Conservation (phyloP, 2,329 filamentous ascomycete species). For the Zymoseptoria ardabiliae region DNA sequence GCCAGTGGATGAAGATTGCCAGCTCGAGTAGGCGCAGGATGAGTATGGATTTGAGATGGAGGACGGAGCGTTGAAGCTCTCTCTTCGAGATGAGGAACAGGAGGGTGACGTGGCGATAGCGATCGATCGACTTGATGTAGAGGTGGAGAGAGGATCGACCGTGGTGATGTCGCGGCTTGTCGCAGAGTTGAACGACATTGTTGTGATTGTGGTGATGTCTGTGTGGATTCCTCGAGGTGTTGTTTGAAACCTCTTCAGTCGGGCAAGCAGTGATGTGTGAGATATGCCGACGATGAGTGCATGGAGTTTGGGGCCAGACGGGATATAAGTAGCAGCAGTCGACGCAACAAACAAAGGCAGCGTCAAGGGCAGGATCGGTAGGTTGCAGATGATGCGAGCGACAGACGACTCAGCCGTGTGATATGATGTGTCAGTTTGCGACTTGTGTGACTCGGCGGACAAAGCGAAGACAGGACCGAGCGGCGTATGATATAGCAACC, state of each 20-base stretch:
- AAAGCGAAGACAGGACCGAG: background rate
- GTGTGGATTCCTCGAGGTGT: background rate
- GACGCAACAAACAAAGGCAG: slow-evolving; percentile 6
- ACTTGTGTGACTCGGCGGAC: background rate
- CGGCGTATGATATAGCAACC: background rate
- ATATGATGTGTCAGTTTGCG: slow-evolving; percentile 9
- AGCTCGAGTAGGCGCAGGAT: slow-evolving; percentile 15
- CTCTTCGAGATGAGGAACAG: slow-evolving; percentile 8
- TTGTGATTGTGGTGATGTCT: background rate
- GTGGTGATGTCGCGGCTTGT: slow-evolving; percentile 4
- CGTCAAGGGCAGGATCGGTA: background rate
- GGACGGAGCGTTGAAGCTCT: slow-evolving; percentile 10
- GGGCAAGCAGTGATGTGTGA: background rate
- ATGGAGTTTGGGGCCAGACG: background rate
- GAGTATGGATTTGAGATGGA: slow-evolving; percentile 14
- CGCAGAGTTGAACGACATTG: slow-evolving; percentile 6
- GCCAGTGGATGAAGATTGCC: slow-evolving; percentile 9
- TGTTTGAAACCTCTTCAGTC: background rate
- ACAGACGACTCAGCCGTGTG: slow-evolving; percentile 7
- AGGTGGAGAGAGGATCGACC: slow-evolving; percentile 2
- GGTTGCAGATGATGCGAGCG: slow-evolving; percentile 2
- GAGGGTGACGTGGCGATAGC: slow-evolving; percentile 8
- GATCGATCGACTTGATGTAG: slow-evolving; percentile 10
- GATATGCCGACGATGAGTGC: background rate
- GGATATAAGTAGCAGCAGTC: slow-evolving; percentile 2